Evolutionary conservation across 192 early-diverging fungal genomes (phyloP), one percentile per base, ranked within the genome.

Genomic region (Endogone sp.): DNA sequence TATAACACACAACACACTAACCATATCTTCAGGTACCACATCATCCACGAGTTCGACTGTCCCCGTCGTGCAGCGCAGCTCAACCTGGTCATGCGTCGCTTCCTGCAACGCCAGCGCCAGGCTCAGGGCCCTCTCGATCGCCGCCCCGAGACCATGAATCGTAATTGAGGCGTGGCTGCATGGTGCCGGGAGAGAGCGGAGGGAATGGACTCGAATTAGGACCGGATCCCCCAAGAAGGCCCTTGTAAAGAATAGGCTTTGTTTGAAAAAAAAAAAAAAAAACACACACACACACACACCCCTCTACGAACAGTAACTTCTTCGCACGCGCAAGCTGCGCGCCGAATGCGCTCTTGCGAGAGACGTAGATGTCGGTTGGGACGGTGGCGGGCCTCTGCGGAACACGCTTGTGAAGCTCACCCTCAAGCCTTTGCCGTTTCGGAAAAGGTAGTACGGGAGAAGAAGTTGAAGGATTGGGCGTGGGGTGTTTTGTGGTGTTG

Each of bases 121-220:
- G 32, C 80, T 73, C 49, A 93, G 84, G 0, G 92, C 88, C 24
- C 82, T 82, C 23, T 82, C 81, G 20, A 94, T 89, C 21, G 90
- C 87, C 21, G 90, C 88, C 28, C 93, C 92, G 54, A 95, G 82
- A 23, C 89, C 93, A 66, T 94, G 93, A 25, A 95, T 82, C 4
- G 85, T 86, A 4, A 95, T 84, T 22, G 71, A 76, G 1, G 86
- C 80, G 24, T 81, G 75, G n/a, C 85, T 87, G 65, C 3, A 6
- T 26, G 6, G 27, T 60, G 24, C 59, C 27, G 32, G 31, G 26
- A 63, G 22, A 16, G 11, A 3, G 49, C 59, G 3, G n/a, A 8
- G 24, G 21, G 4, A 64, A 54, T 30, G 63, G 70, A 21, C 57
- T 68, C 31, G 29, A 20, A 13, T 21, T 30, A 23, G 54, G 60